Evolutionary conservation across 768 basidiomycete genomes (phyloP).

Genomic region (Leccinum sublutescens): DNA sequence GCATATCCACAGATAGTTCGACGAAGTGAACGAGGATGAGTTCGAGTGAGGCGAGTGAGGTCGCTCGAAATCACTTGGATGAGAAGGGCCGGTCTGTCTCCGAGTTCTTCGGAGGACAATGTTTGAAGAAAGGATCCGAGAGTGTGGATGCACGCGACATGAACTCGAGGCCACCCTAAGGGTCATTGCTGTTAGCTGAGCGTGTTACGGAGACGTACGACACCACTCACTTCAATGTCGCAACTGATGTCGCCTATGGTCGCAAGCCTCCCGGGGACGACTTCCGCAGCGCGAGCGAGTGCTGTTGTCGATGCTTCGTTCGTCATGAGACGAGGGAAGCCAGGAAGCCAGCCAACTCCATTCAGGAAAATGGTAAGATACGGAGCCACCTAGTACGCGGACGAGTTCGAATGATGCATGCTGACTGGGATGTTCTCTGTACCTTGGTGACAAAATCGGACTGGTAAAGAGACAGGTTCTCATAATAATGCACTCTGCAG

Average conservation of each 20-base stretch:
- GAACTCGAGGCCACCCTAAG: constrained; percentile 83
- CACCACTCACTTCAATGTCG: constrained; percentile 62
- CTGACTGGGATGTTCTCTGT: constrained; percentile 1
- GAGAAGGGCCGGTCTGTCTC: too few species aligned
- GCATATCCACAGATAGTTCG: too few species aligned
- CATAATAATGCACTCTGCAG: constrained; percentile 1
- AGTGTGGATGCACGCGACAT: constrained; percentile 75
- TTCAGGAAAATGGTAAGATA: constrained; percentile 58
- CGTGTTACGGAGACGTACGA: not conserved
- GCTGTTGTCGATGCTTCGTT: constrained; percentile 36
- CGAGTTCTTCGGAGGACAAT: constrained; percentile 40
- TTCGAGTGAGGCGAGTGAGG: too few species aligned
- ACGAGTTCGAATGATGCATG: not conserved
- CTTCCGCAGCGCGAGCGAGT: too few species aligned
- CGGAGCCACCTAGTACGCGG: constrained; percentile 62
- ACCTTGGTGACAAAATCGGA: constrained; percentile 73
- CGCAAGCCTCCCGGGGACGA: too few species aligned
- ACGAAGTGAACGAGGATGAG: too few species aligned
- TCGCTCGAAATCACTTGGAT: too few species aligned
- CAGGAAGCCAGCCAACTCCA: constrained; percentile 79
- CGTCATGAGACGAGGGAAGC: constrained; percentile 77
- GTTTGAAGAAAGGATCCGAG: constrained; percentile 66
- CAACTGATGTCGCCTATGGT: constrained; percentile 60
- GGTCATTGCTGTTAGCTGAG: not conserved
- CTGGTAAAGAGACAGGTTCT: constrained; percentile 59